Evolutionary conservation across 140 eudicot species (phyloP).

Genomic region (Ambrosia hybrid): DNA sequence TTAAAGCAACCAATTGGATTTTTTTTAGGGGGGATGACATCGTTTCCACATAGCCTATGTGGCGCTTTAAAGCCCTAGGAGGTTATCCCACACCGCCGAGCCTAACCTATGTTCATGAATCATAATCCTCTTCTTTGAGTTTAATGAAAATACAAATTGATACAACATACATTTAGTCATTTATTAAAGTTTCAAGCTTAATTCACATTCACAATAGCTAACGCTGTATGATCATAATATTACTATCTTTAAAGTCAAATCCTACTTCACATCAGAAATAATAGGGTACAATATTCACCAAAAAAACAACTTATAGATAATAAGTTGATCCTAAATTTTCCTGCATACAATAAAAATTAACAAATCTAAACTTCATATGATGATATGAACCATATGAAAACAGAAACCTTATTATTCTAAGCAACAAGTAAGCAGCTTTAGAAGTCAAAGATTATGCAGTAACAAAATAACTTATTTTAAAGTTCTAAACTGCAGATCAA

Average conservation of each 20-base stretch:
- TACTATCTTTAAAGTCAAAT: neutral
- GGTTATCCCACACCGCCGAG: no score
- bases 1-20: no score
- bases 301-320: no score
- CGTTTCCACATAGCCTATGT: no score
- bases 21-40: no score
- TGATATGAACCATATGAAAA: slow-evolving; percentile 9
- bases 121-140: neutral
- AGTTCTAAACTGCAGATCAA: slow-evolving; percentile 25
- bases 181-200: neutral
- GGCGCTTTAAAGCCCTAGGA: no score
- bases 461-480: no score
- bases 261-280: no score
- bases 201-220: neutral
- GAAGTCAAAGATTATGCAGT: neutral
- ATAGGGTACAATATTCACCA: no score
- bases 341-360: no score
- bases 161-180: neutral
- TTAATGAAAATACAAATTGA: neutral
- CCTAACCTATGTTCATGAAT: neutral
- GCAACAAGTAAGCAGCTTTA: neutral
- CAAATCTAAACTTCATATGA: neutral
- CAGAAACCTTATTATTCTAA: slow-evolving; percentile 1
- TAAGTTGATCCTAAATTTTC: neutral
- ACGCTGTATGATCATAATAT: neutral